Base-by-base conservation (phyloP, 495 filamentous ascomycete species). In the Glarea lozoyensis region DNA sequence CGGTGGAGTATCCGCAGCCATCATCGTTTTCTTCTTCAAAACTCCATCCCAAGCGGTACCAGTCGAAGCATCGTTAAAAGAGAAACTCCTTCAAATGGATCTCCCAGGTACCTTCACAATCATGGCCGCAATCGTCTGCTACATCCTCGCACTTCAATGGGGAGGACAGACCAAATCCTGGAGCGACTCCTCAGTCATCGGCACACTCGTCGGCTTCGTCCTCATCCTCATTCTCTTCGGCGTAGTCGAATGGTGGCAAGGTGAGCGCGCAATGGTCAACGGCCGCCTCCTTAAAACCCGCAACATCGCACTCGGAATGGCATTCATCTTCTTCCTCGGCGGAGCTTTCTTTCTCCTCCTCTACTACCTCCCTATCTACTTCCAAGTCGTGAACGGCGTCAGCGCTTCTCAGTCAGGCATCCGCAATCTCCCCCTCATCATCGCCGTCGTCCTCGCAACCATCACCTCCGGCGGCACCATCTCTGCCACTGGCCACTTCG, bases 111-210 rank as follows among this genome's bases (percentile, higher is more conserved):
- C 52, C 5, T 48, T 55, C 23, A 39, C 34, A 12, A 27, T 51
- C 18, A 48, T 55, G 44, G 43, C 84, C 1, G 72, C 69, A 12
- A 75, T 94, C 23, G 67, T 90, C 51, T 81, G 74, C 49, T 62
- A 89, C 2, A 61, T 94, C 15, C 68, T 95, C 0, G 88, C 88
- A 0, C 67, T 95, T 13, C 86, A 93, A 57, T 95, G 88, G 89
- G 88, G 85, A 37, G 88, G 87, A 3, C 75, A 73, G 1, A 71
- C 63, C 18, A 86, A 92, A 48, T 44, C 62, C 0, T 94, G 87
- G 87, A 54, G 46, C 37, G 67, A 68, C 48, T 76, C 67, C 40
- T 73, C 76, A 10, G 79, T 90, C 50, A 83, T 90, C 41, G 72
- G 72, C 0, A 67, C 89, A 3, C 77, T 92, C 29, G 71, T 85